These are phyloP conservation scores for Herpetospermum pedunculosum DNA, from an alignment of 306 rosid species.

Conservation along the genomic window DNA sequence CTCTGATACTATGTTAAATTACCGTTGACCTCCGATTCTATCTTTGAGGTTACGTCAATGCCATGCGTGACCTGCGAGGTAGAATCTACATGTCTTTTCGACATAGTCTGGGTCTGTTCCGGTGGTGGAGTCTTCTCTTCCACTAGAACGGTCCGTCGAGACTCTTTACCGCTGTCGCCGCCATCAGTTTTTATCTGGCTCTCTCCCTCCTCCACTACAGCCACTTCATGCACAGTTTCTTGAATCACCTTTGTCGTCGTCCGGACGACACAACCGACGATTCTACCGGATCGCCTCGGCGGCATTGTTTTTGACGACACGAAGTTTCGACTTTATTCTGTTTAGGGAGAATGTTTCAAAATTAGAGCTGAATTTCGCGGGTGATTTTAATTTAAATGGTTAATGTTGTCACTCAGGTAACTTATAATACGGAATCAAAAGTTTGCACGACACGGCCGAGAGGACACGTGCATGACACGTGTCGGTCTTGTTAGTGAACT, in stretches of 20 bases:
- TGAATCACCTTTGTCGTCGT: slow-evolving; percentile 24
- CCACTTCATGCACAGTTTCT: slow-evolving; percentile 22
- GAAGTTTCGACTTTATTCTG: background rate
- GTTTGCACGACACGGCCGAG: no score
- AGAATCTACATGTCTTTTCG: no score
- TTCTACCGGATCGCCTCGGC: slow-evolving; percentile 26
- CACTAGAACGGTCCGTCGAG: slow-evolving; percentile 11
- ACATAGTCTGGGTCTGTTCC: no score
- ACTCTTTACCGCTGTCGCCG: background rate
- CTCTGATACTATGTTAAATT: no score
- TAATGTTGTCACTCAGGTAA: no score
- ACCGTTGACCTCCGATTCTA: background rate
- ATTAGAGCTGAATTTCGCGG: background rate
- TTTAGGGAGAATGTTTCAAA: background rate
- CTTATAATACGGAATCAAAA: no score
- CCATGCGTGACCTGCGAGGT: background rate
- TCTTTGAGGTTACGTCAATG: no score
- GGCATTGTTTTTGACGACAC: slow-evolving; percentile 16
- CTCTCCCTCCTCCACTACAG: slow-evolving; percentile 10
- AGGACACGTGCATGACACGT: background rate
- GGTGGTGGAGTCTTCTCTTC: slow-evolving; percentile 6
- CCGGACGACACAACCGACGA: slow-evolving; percentile 16
- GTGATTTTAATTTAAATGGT: background rate
- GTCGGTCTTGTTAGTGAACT: background rate
- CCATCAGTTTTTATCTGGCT: background rate